Percentiles rank a stretch among this genome's conserved stretches.
Evolutionary conservation across 2,329 filamentous ascomycete genomes (phyloP).

Genomic region (Arthrobotrys pseudoclavata): DNA sequence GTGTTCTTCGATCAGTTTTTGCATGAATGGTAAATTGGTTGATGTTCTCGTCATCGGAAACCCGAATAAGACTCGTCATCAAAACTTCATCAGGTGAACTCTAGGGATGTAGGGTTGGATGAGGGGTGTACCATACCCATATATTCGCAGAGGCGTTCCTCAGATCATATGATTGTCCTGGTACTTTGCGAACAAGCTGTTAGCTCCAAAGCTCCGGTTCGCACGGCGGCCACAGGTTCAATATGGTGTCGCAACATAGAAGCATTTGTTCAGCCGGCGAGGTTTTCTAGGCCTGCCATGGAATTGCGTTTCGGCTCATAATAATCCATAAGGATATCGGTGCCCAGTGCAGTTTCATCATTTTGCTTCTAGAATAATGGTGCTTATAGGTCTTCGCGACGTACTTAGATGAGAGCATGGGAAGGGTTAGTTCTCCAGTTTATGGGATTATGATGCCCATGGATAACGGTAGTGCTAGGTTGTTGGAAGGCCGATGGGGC

Average conservation of each 20-base stretch:
- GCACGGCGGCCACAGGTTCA: not conserved
- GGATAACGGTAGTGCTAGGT: not conserved
- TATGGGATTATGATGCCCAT: not conserved
- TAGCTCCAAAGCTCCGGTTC: not conserved
- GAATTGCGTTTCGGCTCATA: constrained; percentile 58
- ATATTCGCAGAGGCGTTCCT: not conserved
- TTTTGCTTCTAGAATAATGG: constrained; percentile 35
- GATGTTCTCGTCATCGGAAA: constrained; percentile 78
- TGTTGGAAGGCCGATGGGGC: not conserved
- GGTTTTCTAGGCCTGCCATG: constrained; percentile 72
- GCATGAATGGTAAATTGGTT: constrained; percentile 80
- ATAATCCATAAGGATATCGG: constrained; percentile 48
- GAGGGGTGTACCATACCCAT: not conserved
- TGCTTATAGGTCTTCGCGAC: constrained; percentile 15
- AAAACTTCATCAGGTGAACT: constrained; percentile 69
- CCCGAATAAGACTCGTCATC: constrained; percentile 85
- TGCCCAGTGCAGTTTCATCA: constrained; percentile 59
- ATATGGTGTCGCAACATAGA: constrained; percentile 59
- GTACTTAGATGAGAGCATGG: not conserved
- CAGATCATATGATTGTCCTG: not conserved
- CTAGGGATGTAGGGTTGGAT: constrained; percentile 8
- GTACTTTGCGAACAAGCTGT: not conserved
- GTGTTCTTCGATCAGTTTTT: constrained; percentile 68
- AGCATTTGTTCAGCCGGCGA: constrained; percentile 84
- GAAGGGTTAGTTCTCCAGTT: not conserved